Conservation (phyloP, 2,329 filamentous ascomycete species). For the Botryosphaeria dothidea region DNA sequence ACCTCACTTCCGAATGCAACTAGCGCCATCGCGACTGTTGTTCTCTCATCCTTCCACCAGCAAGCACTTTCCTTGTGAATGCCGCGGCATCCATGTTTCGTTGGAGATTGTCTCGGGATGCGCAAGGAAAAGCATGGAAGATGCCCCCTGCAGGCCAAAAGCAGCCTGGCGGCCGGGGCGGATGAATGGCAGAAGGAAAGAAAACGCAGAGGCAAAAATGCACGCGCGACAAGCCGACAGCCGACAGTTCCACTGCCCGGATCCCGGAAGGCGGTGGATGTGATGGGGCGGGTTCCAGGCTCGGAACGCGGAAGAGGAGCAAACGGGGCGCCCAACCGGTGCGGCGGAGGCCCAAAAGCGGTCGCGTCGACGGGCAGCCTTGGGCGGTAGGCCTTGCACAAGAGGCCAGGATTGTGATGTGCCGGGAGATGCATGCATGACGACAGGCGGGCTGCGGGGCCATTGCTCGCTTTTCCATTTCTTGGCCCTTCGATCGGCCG, state of each 20-base stretch:
- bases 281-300: too few species aligned
- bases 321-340: neutral
- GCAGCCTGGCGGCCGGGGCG: neutral
- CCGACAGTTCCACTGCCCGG: neutral
- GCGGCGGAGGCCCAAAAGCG: neutral
- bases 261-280: too few species aligned
- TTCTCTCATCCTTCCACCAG: too few species aligned
- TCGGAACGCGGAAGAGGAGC: too few species aligned
- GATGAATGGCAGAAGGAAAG: neutral
- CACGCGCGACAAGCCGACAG: neutral
- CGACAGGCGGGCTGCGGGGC: neutral
- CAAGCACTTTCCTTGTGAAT: too few species aligned
- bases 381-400: neutral
- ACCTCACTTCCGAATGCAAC: too few species aligned
- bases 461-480: neutral
- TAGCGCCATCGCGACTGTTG: too few species aligned
- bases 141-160: neutral
- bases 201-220: neutral
- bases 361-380: neutral
- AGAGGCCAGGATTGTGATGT: neutral
- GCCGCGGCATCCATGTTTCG: too few species aligned
- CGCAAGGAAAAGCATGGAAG: neutral
- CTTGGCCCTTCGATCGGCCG: neutral
- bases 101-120: neutral
- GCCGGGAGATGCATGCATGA: slow-evolving; percentile 4